Conservation (phyloP, 1,139 yeast species). For the Suhomyces ambrosiae region DNA sequence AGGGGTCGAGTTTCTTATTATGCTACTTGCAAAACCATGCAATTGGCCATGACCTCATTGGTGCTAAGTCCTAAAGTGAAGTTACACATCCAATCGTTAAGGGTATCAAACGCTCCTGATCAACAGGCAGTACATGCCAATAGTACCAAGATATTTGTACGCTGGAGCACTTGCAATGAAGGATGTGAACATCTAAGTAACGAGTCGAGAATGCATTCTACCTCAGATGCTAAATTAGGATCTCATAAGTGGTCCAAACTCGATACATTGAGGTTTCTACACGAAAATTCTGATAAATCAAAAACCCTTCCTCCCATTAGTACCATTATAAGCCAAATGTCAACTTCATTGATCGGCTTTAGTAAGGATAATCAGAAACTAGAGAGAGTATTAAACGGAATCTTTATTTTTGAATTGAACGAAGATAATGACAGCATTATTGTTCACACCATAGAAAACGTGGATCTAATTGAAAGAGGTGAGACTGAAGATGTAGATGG, state of each 20-base stretch:
- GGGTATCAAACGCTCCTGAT: constrained; percentile 23
- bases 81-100: constrained; percentile 52
- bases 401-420: constrained; percentile 75
- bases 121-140: constrained; percentile 39
- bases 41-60: constrained; percentile 54
- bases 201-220: constrained; percentile 26
- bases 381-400: constrained; percentile 63
- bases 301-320: constrained; percentile 25
- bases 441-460: constrained; percentile 78
- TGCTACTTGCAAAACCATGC: constrained; percentile 55
- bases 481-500: constrained; percentile 34
- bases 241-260: constrained; percentile 44
- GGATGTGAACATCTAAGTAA: constrained; percentile 49
- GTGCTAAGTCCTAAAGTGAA: constrained; percentile 52
- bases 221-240: constrained; percentile 41
- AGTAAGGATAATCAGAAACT: constrained; percentile 34
- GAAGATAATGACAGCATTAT: constrained; percentile 56
- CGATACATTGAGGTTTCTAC: constrained; percentile 28
- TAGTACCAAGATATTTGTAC: constrained; percentile 55
- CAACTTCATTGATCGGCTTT: constrained; percentile 36
- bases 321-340: constrained; percentile 28
- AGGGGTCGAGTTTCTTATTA: constrained; percentile 62
- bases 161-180: constrained; percentile 65
- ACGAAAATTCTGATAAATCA: constrained; percentile 11
- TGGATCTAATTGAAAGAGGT: constrained; percentile 60